These are phyloP conservation scores for Chlorophyllum brunneum DNA, from an alignment of 768 basidiomycete genomes.

Conservation along the genomic window DNA sequence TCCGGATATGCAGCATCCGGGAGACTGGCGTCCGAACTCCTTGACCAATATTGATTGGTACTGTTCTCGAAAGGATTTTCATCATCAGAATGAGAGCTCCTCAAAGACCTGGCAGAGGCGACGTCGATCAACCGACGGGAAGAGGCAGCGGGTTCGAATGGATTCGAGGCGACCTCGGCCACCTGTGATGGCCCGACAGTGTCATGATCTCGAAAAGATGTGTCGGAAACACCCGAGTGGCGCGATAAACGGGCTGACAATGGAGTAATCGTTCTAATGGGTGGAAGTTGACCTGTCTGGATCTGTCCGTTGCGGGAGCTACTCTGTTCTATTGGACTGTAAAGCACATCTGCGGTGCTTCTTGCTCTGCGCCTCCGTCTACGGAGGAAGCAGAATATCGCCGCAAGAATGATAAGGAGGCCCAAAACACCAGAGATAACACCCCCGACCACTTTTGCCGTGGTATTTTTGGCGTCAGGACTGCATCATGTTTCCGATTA, in stretches of 20 bases:
- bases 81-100: not conserved
- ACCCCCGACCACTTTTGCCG: constrained; percentile 1
- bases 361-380: constrained; percentile 1
- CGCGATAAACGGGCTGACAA: not conserved
- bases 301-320: not conserved
- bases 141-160: not conserved
- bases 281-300: not conserved
- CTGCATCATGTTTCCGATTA: not conserved
- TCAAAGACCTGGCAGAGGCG: not conserved
- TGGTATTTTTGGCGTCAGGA: not conserved
- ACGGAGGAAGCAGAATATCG: not conserved
- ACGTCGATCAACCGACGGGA: not conserved
- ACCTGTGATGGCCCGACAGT: not conserved
- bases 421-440: constrained; percentile 3
- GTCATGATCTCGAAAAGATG: not conserved
- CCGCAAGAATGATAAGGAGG: not conserved
- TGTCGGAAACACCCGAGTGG: not conserved
- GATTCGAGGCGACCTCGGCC: not conserved
- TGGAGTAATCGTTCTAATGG: not conserved
- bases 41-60: not conserved
- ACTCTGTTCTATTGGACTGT: not conserved
- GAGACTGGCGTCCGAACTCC: not conserved
- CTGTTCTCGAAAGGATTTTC: constrained; percentile 5
- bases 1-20: constrained; percentile 4
- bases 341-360: not conserved